phyloP scores from a whole-genome alignment of 164 flowering plant genomes.

The Warburgia ugandensis region DNA sequence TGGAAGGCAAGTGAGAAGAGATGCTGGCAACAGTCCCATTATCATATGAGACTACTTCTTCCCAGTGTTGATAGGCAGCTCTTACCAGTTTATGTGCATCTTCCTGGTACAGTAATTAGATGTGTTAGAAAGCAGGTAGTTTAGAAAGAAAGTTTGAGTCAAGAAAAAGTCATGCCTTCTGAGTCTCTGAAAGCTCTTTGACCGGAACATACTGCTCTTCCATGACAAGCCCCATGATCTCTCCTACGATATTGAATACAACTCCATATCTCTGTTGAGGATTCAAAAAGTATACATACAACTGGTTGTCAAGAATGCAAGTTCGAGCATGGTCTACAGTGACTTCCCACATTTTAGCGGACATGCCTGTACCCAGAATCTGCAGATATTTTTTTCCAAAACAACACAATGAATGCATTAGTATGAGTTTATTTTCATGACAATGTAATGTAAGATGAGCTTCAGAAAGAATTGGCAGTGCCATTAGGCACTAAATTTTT shows the following conservation, averaged over 20 bases:
- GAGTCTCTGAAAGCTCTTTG: slow-evolving; percentile 49
- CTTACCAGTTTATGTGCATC: slow-evolving; percentile 45
- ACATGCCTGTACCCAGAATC: slow-evolving; percentile 77
- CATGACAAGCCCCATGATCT: slow-evolving; percentile 42
- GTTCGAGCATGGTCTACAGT: slow-evolving; percentile 70
- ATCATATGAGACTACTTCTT: slow-evolving; percentile 37
- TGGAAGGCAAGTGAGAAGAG: slow-evolving; percentile 24
- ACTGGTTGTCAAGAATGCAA: slow-evolving; percentile 41
- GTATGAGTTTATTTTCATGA: background rate
- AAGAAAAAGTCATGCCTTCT: slow-evolving; percentile 37
- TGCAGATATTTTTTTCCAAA: slow-evolving; percentile 21
- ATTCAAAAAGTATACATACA: slow-evolving; percentile 34
- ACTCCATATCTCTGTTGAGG: slow-evolving; percentile 41
- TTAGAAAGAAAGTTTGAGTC: background rate
- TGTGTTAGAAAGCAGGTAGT: background rate
- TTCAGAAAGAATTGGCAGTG: no score
- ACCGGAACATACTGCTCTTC: slow-evolving; percentile 35
- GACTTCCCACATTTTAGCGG: slow-evolving; percentile 73
- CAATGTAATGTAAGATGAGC: background rate
- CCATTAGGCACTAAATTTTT: no score
- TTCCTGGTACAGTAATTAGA: slow-evolving; percentile 29
- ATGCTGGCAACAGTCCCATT: slow-evolving; percentile 25
- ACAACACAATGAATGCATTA: background rate
- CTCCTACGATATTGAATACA: slow-evolving; percentile 63
- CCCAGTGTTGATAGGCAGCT: slow-evolving; percentile 50